A percentile compares a stretch with the other conserved stretches of the same genome.
Evolutionary conservation across 257 asterid genomes (phyloP).

Genomic region (Nicotiana noctiflora): DNA sequence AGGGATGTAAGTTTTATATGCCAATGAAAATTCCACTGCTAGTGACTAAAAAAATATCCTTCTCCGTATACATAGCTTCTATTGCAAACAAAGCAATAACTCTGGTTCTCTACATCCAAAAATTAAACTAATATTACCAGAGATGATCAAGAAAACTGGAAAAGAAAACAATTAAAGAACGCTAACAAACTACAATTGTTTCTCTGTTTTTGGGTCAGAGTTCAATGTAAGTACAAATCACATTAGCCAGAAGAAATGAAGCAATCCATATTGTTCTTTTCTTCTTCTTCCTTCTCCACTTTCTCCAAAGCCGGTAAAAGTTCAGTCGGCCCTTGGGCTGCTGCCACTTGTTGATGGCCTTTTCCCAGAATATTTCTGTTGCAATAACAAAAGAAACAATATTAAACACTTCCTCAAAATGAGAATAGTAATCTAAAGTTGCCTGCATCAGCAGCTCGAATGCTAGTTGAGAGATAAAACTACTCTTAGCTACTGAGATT

Average conservation of each 20-base stretch:
- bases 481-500: slow-evolving; percentile 2
- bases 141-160: slow-evolving; percentile 10
- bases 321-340: slow-evolving; percentile 62
- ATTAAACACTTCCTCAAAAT: neutral
- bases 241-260: slow-evolving; percentile 23
- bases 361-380: slow-evolving; percentile 72
- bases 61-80: neutral
- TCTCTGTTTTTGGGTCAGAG: neutral
- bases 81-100: neutral
- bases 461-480: neutral
- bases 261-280: slow-evolving; percentile 16
- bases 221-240: slow-evolving; percentile 38
- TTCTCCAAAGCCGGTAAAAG: slow-evolving; percentile 7
- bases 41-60: neutral
- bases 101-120: neutral
- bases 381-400: slow-evolving; percentile 7
- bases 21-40: neutral
- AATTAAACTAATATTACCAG: neutral
- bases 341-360: slow-evolving; percentile 48
- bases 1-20: neutral
- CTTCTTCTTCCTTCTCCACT: slow-evolving; percentile 6
- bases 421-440: neutral
- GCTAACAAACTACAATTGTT: slow-evolving; percentile 2
- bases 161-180: slow-evolving; percentile 27
- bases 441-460: neutral